phyloP scores from a whole-genome alignment of 257 asterid genomes.

The Dorcoceras hygrometricum region DNA sequence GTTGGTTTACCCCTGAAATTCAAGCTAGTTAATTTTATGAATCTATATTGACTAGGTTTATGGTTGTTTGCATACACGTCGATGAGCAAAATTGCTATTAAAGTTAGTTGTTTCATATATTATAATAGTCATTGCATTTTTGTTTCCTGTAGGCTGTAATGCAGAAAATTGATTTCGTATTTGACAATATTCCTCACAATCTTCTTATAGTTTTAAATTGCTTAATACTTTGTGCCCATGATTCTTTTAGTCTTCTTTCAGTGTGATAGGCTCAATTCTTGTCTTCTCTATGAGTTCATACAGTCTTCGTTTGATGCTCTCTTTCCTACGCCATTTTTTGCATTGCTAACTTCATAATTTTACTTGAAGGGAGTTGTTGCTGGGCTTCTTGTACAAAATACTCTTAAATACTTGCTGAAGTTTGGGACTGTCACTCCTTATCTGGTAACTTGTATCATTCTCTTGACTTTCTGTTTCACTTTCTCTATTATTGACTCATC shows the following conservation, averaged over 20 bases:
- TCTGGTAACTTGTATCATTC: slow-evolving; percentile 47
- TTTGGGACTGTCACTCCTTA: slow-evolving; percentile 90
- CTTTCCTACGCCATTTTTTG: slow-evolving; percentile 1
- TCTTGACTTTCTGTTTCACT: background rate
- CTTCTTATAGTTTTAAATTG: background rate
- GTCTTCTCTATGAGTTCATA: background rate
- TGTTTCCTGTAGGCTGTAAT: background rate
- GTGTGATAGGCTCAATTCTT: background rate
- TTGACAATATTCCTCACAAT: background rate
- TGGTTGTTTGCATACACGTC: background rate
- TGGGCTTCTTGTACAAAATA: slow-evolving; percentile 92
- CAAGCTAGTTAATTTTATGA: background rate
- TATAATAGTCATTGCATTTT: background rate
- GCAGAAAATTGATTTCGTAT: background rate
- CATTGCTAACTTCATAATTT: slow-evolving; percentile 21
- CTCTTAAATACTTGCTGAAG: slow-evolving; percentile 84
- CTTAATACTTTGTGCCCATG: background rate
- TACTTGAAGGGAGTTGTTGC: slow-evolving; percentile 88
- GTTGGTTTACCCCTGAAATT: background rate
- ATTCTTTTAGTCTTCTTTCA: background rate
- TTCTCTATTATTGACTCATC: background rate
- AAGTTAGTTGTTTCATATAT: no score
- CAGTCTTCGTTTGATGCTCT: slow-evolving; percentile 5
- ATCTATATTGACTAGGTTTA: background rate
- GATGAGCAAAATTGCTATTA: background rate